Base-by-base conservation (phyloP, 2,329 filamentous ascomycete species). In the Blastomyces percursus region DNA sequence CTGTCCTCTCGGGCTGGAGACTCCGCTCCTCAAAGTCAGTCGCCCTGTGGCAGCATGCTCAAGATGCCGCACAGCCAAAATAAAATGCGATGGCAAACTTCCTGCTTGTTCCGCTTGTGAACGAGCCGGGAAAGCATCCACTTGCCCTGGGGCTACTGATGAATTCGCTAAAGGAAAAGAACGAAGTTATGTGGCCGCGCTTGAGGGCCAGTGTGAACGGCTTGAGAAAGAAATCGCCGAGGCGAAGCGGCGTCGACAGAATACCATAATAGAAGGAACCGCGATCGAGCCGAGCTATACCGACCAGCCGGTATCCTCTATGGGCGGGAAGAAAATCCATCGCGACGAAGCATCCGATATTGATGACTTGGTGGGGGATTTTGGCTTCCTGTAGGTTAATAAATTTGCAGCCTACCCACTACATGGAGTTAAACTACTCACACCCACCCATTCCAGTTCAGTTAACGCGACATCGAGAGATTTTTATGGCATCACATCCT, bases 81-180 rank as follows among this genome's bases (percentile, higher is more conserved):
- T 97, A 73, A 96, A 95, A 85, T 99, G 94, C 71, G 94, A 97
- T 77, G 93, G 94, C 65, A 96, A 96, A 75, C 80, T 97, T 46
- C 94, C 94, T 12, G 91, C 92, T 8, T 99, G 94, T 73, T 95
- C 91, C 8, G 93, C 93, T 21, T 97, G 94, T 72, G 93, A 96
- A 75, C 92, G 91, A 76, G 90, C 91, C 16, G 91, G 92, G 38
- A 88, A 91, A 65, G 86, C 89, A 62, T 86, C 82, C 64, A 91
- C 95, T 72, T 99, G 94, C 74, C 96, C 91, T 7, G 91, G 91
- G 62, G 92, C 91, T 8, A 96, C 95, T 70, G 93, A 97, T 72
- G 91, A 96, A 73, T 97, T 96, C 75, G 92, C 93, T 0, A 84
- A 91, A 66, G 94, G 94, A 65, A 97, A 97, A 75, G 94, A 97